Base-by-base conservation (phyloP, 1,284 basidiomycete genomes). In the Trichosporon ovoides region DNA sequence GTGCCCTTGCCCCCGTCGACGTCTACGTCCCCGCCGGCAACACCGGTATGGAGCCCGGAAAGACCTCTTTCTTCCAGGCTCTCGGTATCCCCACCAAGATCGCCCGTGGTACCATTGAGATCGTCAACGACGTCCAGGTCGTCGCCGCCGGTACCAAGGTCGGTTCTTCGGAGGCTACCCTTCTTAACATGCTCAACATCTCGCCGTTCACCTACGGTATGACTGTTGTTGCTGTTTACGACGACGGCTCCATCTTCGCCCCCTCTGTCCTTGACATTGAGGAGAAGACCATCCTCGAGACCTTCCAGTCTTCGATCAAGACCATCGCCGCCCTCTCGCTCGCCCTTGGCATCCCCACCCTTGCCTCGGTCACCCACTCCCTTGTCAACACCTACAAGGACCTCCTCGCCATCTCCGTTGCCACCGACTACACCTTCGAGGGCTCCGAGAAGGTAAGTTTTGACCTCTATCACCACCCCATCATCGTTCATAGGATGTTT, bases 31-130 rank as follows among this genome's bases (percentile, higher is more conserved):
- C 91, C 56, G 92, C 87, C 58, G 90, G 93, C 66, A 98, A 98
- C 88, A 99, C 95, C 62, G 95, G 95, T 80, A 99, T 99, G 95
- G 96, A 98, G 80, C 95, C 95, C 74, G 93, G 93, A 76, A 97
- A 97, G 84, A 97, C 93, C 63, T 94, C 93, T 72, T 99, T 98
- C 92, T 99, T 99, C 92, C 95, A 99, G 85, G 95, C 95, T 62
- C 88, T 99, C 75, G 89, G 91, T 84, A 94, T 99, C 79, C 95
- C 96, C 54, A 99, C 95, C 81, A 99, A 99, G 87, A 98, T 99
- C 73, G 94, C 96, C 61, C 90, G 95, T 88, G 95, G 95, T 85
- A 98, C 96, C 59, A 98, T 99, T 75, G 95, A 99, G 89, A 99
- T 98, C 78, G 92, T 97, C 64, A 86, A 87, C 67, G 95, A 98